Evolutionary conservation across 2,329 filamentous ascomycete genomes (phyloP).

Genomic region (Diaporthe sp.): DNA sequence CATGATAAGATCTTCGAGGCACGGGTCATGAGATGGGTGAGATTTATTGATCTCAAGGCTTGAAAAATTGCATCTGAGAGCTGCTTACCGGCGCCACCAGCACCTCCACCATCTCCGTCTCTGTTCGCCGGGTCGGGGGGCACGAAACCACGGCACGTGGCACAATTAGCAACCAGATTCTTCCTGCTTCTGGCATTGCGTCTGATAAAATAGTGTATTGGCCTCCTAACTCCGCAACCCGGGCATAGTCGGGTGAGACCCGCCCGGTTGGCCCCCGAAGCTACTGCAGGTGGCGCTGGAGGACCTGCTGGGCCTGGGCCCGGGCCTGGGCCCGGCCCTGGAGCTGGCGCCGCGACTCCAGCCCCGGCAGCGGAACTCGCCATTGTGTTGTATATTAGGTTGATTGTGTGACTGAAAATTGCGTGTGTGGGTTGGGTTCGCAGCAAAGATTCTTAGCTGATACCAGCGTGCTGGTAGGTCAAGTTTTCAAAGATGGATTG

Average conservation of each 20-base stretch:
- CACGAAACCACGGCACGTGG: background rate
- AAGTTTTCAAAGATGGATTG: background rate
- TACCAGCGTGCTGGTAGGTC: background rate
- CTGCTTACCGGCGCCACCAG: background rate
- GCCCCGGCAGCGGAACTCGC: background rate
- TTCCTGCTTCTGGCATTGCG: background rate
- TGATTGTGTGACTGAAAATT: background rate
- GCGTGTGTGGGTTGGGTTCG: background rate
- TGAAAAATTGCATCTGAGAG: too few species aligned
- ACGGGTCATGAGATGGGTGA: background rate
- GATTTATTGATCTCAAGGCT: too few species aligned
- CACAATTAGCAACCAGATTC: background rate
- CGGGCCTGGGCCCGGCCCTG: background rate
- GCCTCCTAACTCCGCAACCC: background rate
- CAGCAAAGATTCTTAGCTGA: background rate
- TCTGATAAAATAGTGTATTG: background rate
- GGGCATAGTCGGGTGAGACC: background rate
- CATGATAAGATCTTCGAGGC: background rate
- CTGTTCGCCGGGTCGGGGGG: background rate
- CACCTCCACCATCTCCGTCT: background rate
- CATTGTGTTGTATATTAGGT: background rate
- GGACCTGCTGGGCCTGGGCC: too few species aligned
- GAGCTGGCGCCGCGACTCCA: background rate
- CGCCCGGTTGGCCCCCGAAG: background rate
- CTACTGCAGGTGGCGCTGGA: background rate